phyloP scores from a whole-genome alignment of 345 rosid species.

The Moricandia arvensis region DNA sequence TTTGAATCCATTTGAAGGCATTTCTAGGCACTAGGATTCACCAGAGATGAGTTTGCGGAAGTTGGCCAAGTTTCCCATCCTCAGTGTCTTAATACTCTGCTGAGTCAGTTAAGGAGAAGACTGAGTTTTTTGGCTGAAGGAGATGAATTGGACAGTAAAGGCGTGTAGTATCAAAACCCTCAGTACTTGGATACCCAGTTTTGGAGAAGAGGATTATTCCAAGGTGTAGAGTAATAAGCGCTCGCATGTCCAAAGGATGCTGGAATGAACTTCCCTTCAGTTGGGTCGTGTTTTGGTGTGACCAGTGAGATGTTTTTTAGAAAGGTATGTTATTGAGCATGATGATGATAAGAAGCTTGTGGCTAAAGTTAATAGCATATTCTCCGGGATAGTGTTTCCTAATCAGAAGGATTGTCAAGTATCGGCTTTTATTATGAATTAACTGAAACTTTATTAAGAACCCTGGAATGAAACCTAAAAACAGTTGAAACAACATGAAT shows the following conservation, averaged over 20 bases:
- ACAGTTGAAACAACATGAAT: too few species aligned
- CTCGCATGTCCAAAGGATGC: neutral
- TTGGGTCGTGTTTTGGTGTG: too few species aligned
- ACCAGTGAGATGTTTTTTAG: too few species aligned
- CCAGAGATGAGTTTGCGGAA: neutral
- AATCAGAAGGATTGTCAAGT: too few species aligned
- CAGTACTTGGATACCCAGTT: neutral
- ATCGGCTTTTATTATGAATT: too few species aligned
- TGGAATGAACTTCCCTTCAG: neutral
- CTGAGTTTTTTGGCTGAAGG: neutral
- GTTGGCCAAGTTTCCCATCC: neutral
- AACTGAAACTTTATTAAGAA: too few species aligned
- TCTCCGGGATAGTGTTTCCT: too few species aligned
- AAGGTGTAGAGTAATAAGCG: conserved; percentile 2
- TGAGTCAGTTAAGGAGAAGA: neutral
- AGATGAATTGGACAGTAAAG: neutral
- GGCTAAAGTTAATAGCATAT: too few species aligned
- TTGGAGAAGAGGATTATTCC: conserved; percentile 2
- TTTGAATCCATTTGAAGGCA: conserved; percentile 14
- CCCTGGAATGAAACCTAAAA: too few species aligned
- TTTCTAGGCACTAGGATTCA: conserved; percentile 30
- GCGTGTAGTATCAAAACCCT: neutral
- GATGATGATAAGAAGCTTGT: too few species aligned
- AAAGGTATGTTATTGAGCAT: too few species aligned
- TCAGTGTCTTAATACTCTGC: neutral